Conservation (phyloP, 164 flowering plant species). For the Magnolia kwangsiensis region DNA sequence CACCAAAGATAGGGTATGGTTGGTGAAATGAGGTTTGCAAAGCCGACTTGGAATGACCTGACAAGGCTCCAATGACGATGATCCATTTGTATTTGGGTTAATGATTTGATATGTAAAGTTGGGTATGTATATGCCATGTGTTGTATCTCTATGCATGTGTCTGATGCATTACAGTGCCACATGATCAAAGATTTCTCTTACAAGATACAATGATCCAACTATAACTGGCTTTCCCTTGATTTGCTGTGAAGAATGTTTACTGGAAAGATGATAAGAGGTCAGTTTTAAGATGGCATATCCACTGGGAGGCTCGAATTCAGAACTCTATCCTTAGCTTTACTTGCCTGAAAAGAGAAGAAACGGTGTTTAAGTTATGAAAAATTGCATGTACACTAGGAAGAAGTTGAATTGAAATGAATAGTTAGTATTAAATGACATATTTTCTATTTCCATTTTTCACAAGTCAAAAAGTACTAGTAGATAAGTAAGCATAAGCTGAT, state of each 20-base stretch:
- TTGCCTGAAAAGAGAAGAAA: slow-evolving; percentile 7
- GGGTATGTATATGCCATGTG: neutral
- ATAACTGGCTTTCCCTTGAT: neutral
- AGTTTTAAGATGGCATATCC: neutral
- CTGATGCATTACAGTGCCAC: neutral
- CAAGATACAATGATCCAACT: neutral
- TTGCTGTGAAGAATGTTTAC: neutral
- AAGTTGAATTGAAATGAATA: neutral
- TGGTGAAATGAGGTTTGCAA: no score
- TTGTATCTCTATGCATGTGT: neutral
- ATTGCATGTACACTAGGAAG: neutral
- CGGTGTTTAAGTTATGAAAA: neutral
- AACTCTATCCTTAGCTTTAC: slow-evolving; percentile 13
- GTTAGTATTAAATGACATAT: no score
- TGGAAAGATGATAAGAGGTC: neutral
- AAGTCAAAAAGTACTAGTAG: no score
- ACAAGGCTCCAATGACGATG: neutral
- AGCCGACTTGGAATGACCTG: neutral
- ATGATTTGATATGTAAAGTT: neutral
- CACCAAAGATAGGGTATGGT: no score
- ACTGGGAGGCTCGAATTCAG: slow-evolving; percentile 1
- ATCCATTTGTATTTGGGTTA: neutral
- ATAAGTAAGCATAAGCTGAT: no score
- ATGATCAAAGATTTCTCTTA: neutral
- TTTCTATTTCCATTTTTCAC: no score